A percentile compares a stretch with the other conserved stretches of the same genome.
These are phyloP conservation scores for Mortierella sp. DNA, from an alignment of 371 early-diverging fungal species.

Conservation along the genomic window DNA sequence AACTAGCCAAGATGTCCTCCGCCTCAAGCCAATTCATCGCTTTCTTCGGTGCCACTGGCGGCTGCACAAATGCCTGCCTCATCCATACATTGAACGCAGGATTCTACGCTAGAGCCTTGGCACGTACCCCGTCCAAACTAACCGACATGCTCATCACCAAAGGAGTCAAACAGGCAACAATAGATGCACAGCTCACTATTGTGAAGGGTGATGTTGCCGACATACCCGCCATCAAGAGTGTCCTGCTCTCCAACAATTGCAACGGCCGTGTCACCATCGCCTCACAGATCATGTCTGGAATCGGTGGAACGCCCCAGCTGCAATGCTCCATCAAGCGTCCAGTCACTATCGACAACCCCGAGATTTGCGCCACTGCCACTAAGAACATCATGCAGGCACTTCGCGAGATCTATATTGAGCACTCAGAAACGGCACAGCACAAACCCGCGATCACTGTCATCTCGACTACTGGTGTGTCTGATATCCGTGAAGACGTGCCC, in stretches of 20 bases:
- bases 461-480: constrained; percentile 36
- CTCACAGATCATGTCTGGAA: constrained; percentile 42
- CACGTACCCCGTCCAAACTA: constrained; percentile 44
- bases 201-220: constrained; percentile 31
- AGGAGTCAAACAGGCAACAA: constrained; percentile 20
- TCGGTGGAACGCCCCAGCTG: constrained; percentile 34
- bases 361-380: constrained; percentile 30
- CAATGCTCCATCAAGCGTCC: constrained; percentile 13
- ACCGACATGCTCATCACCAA: constrained; percentile 33
- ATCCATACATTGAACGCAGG: constrained; percentile 44
- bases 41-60: constrained; percentile 49
- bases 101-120: constrained; percentile 35
- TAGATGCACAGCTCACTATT: constrained; percentile 38
- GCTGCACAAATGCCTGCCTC: constrained; percentile 44
- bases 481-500: constrained; percentile 33
- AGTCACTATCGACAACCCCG: constrained; percentile 29
- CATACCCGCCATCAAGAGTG: constrained; percentile 23
- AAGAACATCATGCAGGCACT: constrained; percentile 31
- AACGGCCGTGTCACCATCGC: constrained; percentile 5
- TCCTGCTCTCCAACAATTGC: constrained; percentile 19
- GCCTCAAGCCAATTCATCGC: constrained; percentile 18
- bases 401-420: constrained; percentile 21
- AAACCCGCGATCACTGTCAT: constrained; percentile 38
- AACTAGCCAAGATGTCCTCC: constrained; percentile 20
- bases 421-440: constrained; percentile 10